Evolutionary conservation across 2,329 filamentous ascomycete species (phyloP).

Genomic region (Colletotrichum trifolii): DNA sequence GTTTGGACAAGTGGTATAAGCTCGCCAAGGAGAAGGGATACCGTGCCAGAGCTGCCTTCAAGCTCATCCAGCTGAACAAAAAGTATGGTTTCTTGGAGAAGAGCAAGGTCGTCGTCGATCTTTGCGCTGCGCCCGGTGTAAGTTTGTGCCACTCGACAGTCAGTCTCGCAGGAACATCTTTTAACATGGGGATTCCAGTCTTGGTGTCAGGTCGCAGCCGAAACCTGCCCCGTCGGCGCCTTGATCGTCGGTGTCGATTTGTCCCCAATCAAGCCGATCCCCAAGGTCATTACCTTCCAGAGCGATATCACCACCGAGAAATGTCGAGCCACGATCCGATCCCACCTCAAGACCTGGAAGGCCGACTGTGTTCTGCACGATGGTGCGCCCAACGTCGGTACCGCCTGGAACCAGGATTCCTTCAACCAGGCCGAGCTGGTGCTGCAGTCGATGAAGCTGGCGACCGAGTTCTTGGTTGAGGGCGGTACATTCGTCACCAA

Average conservation of each 20-base stretch:
- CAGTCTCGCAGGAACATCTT: background rate
- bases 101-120: constrained; percentile 95
- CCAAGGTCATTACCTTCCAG: constrained; percentile 93
- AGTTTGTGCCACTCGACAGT: constrained; percentile 46
- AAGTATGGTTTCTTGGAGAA: constrained; percentile 99
- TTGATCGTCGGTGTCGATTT: constrained; percentile 96
- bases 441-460: constrained; percentile 89
- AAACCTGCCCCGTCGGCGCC: constrained; percentile 90
- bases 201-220: constrained; percentile 96
- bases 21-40: constrained; percentile 99
- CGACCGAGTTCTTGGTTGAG: constrained; percentile 90
- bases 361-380: constrained; percentile 96
- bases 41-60: constrained; percentile 94
- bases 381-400: constrained; percentile 97
- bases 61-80: constrained; percentile 97
- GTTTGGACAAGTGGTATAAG: constrained; percentile 99
- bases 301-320: constrained; percentile 98
- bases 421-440: constrained; percentile 97
- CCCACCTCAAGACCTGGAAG: constrained; percentile 95
- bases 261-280: constrained; percentile 94
- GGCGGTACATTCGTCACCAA: constrained; percentile 97
- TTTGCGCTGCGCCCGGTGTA: constrained; percentile 95
- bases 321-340: constrained; percentile 87
- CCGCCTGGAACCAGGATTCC: constrained; percentile 97
- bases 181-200: constrained; percentile 60